Evolutionary conservation across 257 asterid genomes (phyloP), one percentile per base, ranked within the genome.

Genomic region (Gentiana macrophylla): DNA sequence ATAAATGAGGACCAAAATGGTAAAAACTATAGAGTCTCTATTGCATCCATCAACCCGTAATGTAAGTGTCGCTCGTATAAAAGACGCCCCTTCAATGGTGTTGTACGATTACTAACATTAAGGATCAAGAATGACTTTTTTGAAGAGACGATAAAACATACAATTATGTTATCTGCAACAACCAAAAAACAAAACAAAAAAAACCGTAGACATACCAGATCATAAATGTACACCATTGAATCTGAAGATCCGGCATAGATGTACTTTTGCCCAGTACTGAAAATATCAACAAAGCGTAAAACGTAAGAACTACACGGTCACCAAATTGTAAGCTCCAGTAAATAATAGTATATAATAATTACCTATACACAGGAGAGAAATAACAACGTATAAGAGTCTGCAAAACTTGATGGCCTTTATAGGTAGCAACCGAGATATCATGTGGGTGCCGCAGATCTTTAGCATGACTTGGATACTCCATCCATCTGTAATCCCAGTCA

Each of bases 201-300:
- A n/a, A n/a, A n/a, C 3, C 12, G 5, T 44, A 57, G 43, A 67
- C 86, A 8, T 83, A 91, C 98, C 95, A 78, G 80, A 48, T 91
- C 98, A 60, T 91, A 91, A 38, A 91, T 60, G 56, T 81, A 80
- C 15, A 87, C 84, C 10, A 70, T 73, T 45, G 81, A 64, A 77
- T 91, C 98, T 2, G 94, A 64, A 12, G 95, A 91, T 66, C 98
- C 98, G 4, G 97, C 81, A 75, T 87, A 91, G 60, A 91, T 81
- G 62, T 82, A 91, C 83, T 73, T 87, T 63, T 87, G 95, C 46
- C 90, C 98, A 0, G 97, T 91, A 86, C 97, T 90, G 95, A 66
- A 78, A 70, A 55, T 57, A 43, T 41, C 46, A 41, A 5, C 8
- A 41, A 24, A 24, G 0, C 24, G 24, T 24, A 24, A 24, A 24